Evolutionary conservation across 768 basidiomycete species (phyloP).

Genomic region (Mycena pura): DNA sequence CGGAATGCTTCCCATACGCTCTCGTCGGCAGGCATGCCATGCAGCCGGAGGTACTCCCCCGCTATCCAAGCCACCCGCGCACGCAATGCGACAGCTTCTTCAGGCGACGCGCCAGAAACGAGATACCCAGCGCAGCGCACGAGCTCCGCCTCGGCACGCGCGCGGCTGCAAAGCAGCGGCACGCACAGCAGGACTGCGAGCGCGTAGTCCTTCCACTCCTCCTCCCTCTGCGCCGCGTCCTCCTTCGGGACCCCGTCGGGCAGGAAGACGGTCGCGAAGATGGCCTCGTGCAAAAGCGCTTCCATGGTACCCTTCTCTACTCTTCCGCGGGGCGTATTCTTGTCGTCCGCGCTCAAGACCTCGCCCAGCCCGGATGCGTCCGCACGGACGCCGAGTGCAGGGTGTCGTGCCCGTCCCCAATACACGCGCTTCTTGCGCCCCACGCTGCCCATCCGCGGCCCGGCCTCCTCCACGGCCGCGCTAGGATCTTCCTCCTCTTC

Average conservation of each 20-base stretch:
- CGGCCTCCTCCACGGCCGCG: constrained; percentile 28
- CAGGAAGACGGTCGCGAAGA: constrained; percentile 77
- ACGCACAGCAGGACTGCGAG: constrained; percentile 65
- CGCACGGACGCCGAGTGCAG: constrained; percentile 36
- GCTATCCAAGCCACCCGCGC: constrained; percentile 69
- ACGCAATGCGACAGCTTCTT: constrained; percentile 41
- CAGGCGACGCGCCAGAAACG: constrained; percentile 60
- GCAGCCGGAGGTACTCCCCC: constrained; percentile 65
- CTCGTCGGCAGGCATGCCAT: constrained; percentile 58
- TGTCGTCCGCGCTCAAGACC: neutral
- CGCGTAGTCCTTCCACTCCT: constrained; percentile 69
- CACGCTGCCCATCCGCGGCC: constrained; percentile 62
- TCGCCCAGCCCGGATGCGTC: constrained; percentile 1
- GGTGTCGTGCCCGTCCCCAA: constrained; percentile 71
- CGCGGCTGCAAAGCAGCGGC: constrained; percentile 60
- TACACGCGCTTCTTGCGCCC: constrained; percentile 23
- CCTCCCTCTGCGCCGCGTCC: constrained; percentile 27
- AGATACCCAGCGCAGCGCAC: constrained; percentile 70
- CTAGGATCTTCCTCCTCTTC: constrained; percentile 52
- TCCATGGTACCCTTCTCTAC: constrained; percentile 77
- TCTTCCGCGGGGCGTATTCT: neutral
- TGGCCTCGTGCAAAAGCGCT: constrained; percentile 80
- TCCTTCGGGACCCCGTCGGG: constrained; percentile 18
- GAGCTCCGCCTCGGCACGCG: constrained; percentile 74
- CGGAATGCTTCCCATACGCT: constrained; percentile 66